Evolutionary conservation across 148 eudicot species (phyloP), one percentile per base, ranked within the genome.

Genomic region (Cornus florida): DNA sequence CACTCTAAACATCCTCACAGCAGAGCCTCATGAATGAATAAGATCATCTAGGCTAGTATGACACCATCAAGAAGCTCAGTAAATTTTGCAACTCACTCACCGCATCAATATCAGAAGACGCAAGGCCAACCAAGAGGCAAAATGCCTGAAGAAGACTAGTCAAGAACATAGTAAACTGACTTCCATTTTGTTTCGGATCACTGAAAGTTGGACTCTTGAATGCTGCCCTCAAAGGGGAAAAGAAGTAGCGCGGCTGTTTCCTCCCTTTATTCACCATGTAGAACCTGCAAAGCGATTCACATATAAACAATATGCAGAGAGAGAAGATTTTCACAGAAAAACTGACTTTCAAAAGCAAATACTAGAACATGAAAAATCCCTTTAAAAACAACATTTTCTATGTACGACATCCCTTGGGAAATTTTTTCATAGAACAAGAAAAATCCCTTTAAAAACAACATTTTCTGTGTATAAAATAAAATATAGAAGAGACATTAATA

Each of bases 231-330:
- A 82, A 78, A 73, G 98, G 98, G 50, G 99, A 93, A 81, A 96
- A n/a, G 94, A 81, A 96, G 83, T 75, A 96, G 65, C 28, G 95
- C 95, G 78, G 87, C 89, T 71, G 95, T 78, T 81, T 96, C 99
- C 70, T 98, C 99, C 76, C 93, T 90, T 85, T 96, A 97, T 77
- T 91, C 90, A 75, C 99, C 99, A 81, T 92, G 94, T 78, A 96
- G 79, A 85, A 93, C 92, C 99, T 96, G 94, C 32, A 85, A 68
- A 79, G 57, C 23, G 76, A 13, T 73, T 62, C 17, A 75, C 2
- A 72, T 65, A 75, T 56, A 20, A 70, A 70, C 64, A 81, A 33
- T 38, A 75, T 57, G 38, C 28, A 28, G 0, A 28, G 28, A 28
- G 28, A 28, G 28, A 28, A 28, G 28, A 28, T 28, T 28, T 28